Conservation (phyloP, 2,329 filamentous ascomycete species). For the Apiospora hydei region DNA sequence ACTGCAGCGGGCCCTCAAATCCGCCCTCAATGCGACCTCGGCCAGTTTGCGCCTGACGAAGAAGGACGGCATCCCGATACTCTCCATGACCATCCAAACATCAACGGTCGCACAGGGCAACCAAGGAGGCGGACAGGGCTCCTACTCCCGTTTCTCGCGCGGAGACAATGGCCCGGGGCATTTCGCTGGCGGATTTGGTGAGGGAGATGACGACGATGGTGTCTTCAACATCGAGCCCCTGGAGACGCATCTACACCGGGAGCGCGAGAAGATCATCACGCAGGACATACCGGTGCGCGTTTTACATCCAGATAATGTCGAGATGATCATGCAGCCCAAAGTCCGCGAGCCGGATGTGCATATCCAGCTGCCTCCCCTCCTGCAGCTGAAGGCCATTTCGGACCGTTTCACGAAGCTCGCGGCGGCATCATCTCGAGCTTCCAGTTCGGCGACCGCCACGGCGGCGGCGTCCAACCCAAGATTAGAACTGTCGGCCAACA, state of each 20-base stretch:
- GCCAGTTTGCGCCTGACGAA: conserved; percentile 91
- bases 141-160: background rate
- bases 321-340: conserved; percentile 90
- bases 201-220: conserved; percentile 53
- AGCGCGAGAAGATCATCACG: conserved; percentile 90
- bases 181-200: conserved; percentile 42
- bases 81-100: conserved; percentile 89
- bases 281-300: conserved; percentile 97
- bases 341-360: conserved; percentile 93
- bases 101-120: conserved; percentile 65
- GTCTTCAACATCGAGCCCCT: conserved; percentile 59
- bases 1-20: conserved; percentile 90
- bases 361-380: conserved; percentile 85
- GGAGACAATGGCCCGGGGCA: conserved; percentile 30
- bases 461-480: conserved; percentile 60
- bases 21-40: conserved; percentile 80
- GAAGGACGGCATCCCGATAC: conserved; percentile 83
- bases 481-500: conserved; percentile 89
- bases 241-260: conserved; percentile 66
- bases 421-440: conserved; percentile 45
- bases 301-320: conserved; percentile 81
- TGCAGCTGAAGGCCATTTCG: conserved; percentile 91
- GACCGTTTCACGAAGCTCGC: conserved; percentile 94
- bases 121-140: conserved; percentile 39
- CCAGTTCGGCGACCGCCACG: conserved; percentile 30